These are phyloP conservation scores for Arthrobotrys iridis DNA, from an alignment of 2,329 filamentous ascomycete species.

Conservation along the genomic window DNA sequence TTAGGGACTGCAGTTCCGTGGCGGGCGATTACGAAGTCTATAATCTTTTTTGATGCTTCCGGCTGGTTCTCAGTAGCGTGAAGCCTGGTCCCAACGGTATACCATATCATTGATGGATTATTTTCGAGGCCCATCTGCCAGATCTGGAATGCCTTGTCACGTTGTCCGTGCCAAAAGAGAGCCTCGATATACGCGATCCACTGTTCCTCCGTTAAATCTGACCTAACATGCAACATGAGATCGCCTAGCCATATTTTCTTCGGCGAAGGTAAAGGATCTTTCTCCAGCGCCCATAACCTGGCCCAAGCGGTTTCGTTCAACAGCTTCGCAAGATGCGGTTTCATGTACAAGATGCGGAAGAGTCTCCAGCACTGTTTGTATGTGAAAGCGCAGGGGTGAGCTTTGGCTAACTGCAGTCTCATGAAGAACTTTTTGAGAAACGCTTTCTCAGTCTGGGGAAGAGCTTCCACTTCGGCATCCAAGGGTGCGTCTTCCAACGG, in stretches of 20 bases:
- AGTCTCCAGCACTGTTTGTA: slow-evolving; percentile 32
- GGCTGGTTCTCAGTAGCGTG: slow-evolving; percentile 50
- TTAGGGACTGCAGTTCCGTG: slow-evolving; percentile 29
- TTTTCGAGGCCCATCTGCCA: slow-evolving; percentile 33
- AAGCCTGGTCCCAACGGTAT: slow-evolving; percentile 33
- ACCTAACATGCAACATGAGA: slow-evolving; percentile 37
- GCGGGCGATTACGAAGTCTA: slow-evolving; percentile 20
- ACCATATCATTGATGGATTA: slow-evolving; percentile 39
- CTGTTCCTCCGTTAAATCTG: slow-evolving; percentile 36
- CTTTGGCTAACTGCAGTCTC: slow-evolving; percentile 36
- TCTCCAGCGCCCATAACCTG: slow-evolving; percentile 36
- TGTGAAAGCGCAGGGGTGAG: slow-evolving; percentile 26
- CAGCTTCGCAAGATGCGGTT: slow-evolving; percentile 21
- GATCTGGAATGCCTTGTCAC: slow-evolving; percentile 37
- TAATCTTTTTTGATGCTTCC: slow-evolving; percentile 24
- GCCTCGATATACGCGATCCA: slow-evolving; percentile 49
- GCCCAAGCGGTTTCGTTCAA: slow-evolving; percentile 48
- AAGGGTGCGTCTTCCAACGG: slow-evolving; percentile 20
- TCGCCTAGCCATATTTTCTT: slow-evolving; percentile 44
- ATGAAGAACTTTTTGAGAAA: slow-evolving; percentile 52
- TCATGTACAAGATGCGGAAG: slow-evolving; percentile 27
- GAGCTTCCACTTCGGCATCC: slow-evolving; percentile 9
- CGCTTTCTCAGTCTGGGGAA: neutral
- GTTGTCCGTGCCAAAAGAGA: slow-evolving; percentile 43
- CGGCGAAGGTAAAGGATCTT: slow-evolving; percentile 22